Percentiles rank a stretch among this genome's conserved stretches.
Conservation (phyloP, 2,329 filamentous ascomycete species). For the Scolecobasidium constrictum region DNA sequence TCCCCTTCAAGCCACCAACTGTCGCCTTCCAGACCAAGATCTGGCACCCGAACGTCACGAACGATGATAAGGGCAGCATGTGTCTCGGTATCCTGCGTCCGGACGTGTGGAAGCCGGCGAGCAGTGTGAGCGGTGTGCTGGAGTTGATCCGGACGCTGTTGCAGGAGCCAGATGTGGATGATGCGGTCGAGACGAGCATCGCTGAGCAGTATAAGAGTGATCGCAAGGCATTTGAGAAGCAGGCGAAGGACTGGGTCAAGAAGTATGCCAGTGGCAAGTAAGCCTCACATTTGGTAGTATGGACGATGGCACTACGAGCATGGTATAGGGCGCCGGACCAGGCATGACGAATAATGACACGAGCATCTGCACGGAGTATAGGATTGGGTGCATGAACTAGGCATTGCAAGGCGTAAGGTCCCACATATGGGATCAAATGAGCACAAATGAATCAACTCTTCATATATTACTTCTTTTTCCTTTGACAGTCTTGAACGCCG, state of each 20-base stretch:
- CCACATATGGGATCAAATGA: too few relatives aligned
- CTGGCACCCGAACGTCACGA: slow-evolving; percentile 91
- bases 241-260: slow-evolving; percentile 60
- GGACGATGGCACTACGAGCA: too few relatives aligned
- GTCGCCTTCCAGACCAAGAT: slow-evolving; percentile 79
- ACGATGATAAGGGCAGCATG: slow-evolving; percentile 75
- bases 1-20: slow-evolving; percentile 80
- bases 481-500: too few relatives aligned
- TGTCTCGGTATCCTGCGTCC: slow-evolving; percentile 74
- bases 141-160: slow-evolving; percentile 66
- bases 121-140: slow-evolving; percentile 64
- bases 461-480: too few relatives aligned
- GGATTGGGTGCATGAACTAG: too few relatives aligned
- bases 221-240: slow-evolving; percentile 59
- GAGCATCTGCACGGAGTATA: too few relatives aligned
- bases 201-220: slow-evolving; percentile 73
- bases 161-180: slow-evolving; percentile 73
- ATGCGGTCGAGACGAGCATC: slow-evolving; percentile 77
- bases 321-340: too few relatives aligned
- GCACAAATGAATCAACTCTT: too few relatives aligned
- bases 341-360: too few relatives aligned
- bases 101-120: slow-evolving; percentile 87
- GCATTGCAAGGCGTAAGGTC: too few relatives aligned
- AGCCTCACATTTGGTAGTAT: too few relatives aligned
- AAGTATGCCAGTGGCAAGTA: slow-evolving; percentile 51